These are phyloP conservation scores for Holtermannia corniformis DNA, from an alignment of 768 basidiomycete genomes.

Conservation along the genomic window DNA sequence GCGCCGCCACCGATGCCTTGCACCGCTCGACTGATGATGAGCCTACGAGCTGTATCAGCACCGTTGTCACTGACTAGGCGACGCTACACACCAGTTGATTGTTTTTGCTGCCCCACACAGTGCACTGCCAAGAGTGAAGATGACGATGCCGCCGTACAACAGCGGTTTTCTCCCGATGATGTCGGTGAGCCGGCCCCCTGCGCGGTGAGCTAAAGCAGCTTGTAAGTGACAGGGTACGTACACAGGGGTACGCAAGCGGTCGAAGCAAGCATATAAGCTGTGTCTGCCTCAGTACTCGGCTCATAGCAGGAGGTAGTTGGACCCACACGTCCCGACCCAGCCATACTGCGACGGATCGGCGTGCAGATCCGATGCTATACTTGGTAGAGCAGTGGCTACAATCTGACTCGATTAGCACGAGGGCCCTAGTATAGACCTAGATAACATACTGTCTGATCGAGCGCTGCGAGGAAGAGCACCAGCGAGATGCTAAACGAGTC, in stretches of 20 bases:
- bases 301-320: no score
- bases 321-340: slow-evolving; percentile 33
- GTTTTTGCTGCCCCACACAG: slow-evolving; percentile 27
- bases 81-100: slow-evolving; percentile 4
- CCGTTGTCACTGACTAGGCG: neutral
- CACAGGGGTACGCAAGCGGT: neutral
- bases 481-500: slow-evolving; percentile 13
- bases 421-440: neutral
- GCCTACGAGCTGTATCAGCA: slow-evolving; percentile 1
- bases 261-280: slow-evolving; percentile 13
- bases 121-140: slow-evolving; percentile 28
- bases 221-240: neutral
- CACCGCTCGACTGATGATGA: slow-evolving; percentile 25
- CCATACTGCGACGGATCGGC: slow-evolving; percentile 31
- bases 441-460: slow-evolving; percentile 27
- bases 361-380: slow-evolving; percentile 30
- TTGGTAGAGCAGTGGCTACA: slow-evolving; percentile 29
- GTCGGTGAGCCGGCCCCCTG: slow-evolving; percentile 30
- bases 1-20: slow-evolving; percentile 36
- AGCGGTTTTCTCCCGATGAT: slow-evolving; percentile 35
- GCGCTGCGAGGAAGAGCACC: slow-evolving; percentile 26
- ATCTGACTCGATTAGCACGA: slow-evolving; percentile 9
- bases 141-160: slow-evolving; percentile 20
- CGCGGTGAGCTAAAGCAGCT: no score
- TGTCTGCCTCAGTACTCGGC: no score